Evolutionary conservation across 495 filamentous ascomycete genomes (phyloP), one percentile per base, ranked within the genome.

Genomic region (Trichoderma orchidacearum): DNA sequence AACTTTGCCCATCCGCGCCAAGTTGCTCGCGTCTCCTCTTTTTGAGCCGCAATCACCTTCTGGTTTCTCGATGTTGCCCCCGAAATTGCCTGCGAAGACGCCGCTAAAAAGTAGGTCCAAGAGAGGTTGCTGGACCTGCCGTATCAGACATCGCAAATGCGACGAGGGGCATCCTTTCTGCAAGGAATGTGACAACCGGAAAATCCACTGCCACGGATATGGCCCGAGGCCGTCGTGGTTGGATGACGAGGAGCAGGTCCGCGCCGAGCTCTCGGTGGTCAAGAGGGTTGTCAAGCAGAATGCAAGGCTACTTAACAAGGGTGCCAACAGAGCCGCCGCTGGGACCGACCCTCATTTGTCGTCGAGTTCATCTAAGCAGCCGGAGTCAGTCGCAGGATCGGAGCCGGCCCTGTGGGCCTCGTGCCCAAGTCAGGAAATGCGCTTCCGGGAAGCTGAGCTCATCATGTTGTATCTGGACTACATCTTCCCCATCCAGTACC

Each of bases 61-160:
- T 35, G 12, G 13, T 48, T 48, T 7, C 41, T 25, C 21, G 9
- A 27, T 13, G 41, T 23, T 23, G 23, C 41, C 8, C 41, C 7
- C 41, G 15, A 48, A 25, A 23, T 13, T 25, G 41, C 18, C 41
- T 7, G 21, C 21, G 8, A 48, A 48, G 21, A 23, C 11, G 41
- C 41, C 41, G 41, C 12, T 48, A 8, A 27, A 13, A n/a, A 48
- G 41, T 23, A 23, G 41, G 41, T 48, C 41, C 54, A 62, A 53
- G 17, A 53, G 45, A 17, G 69, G 70, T 18, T 72, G 70, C 55
- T 72, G 70, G 70, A 69, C 69, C 23, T 73, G 70, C 51, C 70
- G 70, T n/a, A 57, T 73, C 12, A 61, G 70, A 18, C 64, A 69
- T 54, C 72, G 72, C 58, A 73, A 72, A 57, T 73, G 70, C 54